Conservation (phyloP, 352 stramenopile species). For the Pythium myriotylum region DNA sequence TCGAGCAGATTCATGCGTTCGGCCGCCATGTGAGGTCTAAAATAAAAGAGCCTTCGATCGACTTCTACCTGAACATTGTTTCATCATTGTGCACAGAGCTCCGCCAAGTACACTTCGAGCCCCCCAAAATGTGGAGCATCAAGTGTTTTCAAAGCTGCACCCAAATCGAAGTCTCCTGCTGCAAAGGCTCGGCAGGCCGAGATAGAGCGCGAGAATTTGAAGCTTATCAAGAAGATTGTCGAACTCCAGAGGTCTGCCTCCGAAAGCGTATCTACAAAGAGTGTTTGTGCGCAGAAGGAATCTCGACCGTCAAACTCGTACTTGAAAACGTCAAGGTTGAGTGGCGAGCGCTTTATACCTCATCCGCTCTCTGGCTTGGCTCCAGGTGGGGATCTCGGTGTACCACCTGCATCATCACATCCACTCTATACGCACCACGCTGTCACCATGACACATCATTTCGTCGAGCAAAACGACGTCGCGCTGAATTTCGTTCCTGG, state of each 20-base stretch:
- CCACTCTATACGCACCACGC: constrained; percentile 47
- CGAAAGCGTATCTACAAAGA: too few relatives aligned
- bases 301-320: constrained; percentile 8
- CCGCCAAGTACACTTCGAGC: not conserved
- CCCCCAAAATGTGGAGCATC: constrained; percentile 3
- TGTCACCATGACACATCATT: constrained; percentile 54
- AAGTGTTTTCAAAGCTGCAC: constrained; percentile 13
- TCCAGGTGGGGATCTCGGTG: constrained; percentile 21
- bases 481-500: constrained; percentile 42
- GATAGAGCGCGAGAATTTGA: constrained; percentile 60
- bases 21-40: not conserved
- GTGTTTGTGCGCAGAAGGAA: not conserved
- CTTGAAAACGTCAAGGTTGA: not conserved
- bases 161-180: constrained; percentile 49
- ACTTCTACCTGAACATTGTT: not conserved
- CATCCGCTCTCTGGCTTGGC: constrained; percentile 7
- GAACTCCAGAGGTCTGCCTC: constrained; percentile 52
- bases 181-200: constrained; percentile 52
- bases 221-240: constrained; percentile 63
- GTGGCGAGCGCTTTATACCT: not conserved
- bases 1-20: constrained; percentile 50
- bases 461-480: constrained; percentile 46
- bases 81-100: not conserved
- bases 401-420: constrained; percentile 41
- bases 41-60: not conserved